phyloP scores from a whole-genome alignment of 768 basidiomycete species.

The Butyriboletus loyo region DNA sequence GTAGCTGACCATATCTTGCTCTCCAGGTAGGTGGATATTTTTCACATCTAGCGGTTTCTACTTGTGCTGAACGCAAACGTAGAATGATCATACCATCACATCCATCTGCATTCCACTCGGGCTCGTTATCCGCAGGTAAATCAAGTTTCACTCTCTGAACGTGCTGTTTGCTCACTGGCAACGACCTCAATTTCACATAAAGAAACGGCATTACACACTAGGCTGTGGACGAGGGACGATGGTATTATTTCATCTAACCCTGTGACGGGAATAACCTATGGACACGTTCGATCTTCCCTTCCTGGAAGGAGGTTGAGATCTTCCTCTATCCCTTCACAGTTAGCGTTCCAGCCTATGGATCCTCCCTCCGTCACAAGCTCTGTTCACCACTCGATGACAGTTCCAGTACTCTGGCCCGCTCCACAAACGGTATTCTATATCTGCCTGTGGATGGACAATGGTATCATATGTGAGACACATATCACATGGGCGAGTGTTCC shows the following conservation, averaged over 20 bases:
- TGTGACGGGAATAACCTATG: neutral
- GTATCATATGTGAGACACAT: neutral
- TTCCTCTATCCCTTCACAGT: neutral
- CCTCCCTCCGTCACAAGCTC: no score
- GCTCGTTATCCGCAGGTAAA: neutral
- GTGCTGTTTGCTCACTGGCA: neutral
- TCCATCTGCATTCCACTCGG: neutral
- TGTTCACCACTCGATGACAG: no score
- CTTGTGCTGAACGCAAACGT: no score
- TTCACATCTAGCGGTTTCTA: no score
- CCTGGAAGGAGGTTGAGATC: no score
- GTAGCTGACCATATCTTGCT: no score
- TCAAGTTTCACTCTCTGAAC: neutral
- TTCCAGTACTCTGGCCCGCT: no score
- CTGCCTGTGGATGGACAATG: conserved; percentile 12
- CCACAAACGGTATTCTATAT: neutral
- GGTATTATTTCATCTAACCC: neutral
- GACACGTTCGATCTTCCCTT: no score
- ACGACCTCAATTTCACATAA: neutral
- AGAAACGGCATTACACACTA: neutral
- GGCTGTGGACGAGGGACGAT: neutral
- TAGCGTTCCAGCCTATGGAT: neutral
- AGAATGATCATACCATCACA: no score
- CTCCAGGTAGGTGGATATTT: no score
- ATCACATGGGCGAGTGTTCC: neutral